Evolutionary conservation across 1,284 basidiomycete genomes (phyloP).

Genomic region (Trametes pubescens): DNA sequence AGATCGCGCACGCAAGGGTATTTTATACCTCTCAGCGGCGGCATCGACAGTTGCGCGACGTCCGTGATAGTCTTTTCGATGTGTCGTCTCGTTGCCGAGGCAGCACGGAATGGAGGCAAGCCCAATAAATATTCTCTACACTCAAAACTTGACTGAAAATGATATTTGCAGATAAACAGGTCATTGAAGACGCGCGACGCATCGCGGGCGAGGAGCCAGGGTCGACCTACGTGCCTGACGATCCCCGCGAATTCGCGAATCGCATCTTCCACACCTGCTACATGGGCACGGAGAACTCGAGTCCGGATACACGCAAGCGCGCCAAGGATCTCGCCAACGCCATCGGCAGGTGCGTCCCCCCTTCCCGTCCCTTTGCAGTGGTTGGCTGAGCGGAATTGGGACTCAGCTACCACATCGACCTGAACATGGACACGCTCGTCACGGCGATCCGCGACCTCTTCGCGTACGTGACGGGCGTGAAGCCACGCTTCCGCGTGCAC

Average conservation of each 20-base stretch:
- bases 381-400: too few species aligned
- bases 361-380: neutral
- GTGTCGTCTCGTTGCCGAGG: conserved; percentile 90
- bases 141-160: neutral
- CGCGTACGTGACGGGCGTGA: conserved; percentile 81
- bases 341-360: conserved; percentile 78
- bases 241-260: conserved; percentile 86
- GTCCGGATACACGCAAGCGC: conserved; percentile 83
- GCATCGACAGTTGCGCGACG: conserved; percentile 97
- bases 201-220: conserved; percentile 86
- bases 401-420: conserved; percentile 87
- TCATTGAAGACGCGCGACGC: conserved; percentile 90
- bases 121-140: conserved; percentile 10
- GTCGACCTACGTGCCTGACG: conserved; percentile 84
- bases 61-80: conserved; percentile 96
- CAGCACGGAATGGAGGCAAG: conserved; percentile 75
- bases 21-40: conserved; percentile 97
- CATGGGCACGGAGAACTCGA: conserved; percentile 99
- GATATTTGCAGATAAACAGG: conserved; percentile 71
- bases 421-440: conserved; percentile 97
- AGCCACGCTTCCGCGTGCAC: conserved; percentile 88
- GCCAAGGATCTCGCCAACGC: conserved; percentile 89
- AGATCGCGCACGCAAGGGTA: conserved; percentile 95
- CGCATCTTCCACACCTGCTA: conserved; percentile 98
- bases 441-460: conserved; percentile 88